phyloP scores from a whole-genome alignment of 345 rosid genomes.

The Noccaea caerulescens region DNA sequence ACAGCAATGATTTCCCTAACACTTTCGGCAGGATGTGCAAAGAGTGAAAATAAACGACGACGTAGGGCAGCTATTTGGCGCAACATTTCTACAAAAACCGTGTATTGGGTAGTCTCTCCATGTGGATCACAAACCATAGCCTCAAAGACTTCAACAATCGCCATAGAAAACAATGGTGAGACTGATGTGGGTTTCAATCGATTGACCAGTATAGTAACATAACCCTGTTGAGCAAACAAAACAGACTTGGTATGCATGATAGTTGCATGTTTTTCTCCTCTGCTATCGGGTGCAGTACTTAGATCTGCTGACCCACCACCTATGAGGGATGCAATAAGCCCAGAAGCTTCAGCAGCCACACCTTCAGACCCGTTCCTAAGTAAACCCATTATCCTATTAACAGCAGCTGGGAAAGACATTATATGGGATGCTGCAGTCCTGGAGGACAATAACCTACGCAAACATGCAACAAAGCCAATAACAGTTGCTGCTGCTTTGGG shows the following conservation, averaged over 20 bases:
- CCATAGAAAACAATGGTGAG: conserved; percentile 93
- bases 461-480: conserved; percentile 94
- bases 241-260: conserved; percentile 96
- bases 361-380: conserved; percentile 99
- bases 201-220: conserved; percentile 77
- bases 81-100: conserved; percentile 94
- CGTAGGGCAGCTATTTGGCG: conserved; percentile 96
- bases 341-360: conserved; percentile 91
- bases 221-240: conserved; percentile 75
- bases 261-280: conserved; percentile 94
- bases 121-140: conserved; percentile 99
- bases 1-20: conserved; percentile 95
- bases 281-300: conserved; percentile 63
- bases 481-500: conserved; percentile 99
- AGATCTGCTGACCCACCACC: conserved; percentile 85
- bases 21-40: conserved; percentile 99
- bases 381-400: conserved; percentile 97
- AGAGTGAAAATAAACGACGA: conserved; percentile 94
- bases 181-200: conserved; percentile 95
- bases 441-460: conserved; percentile 89
- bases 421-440: conserved; percentile 96
- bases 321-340: conserved; percentile 83
- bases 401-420: conserved; percentile 99
- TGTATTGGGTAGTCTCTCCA: conserved; percentile 94
- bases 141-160: conserved; percentile 96